Evolutionary conservation across 768 basidiomycete genomes (phyloP), one percentile per base, ranked within the genome.

Genomic region (Sarcomyxa edulis): DNA sequence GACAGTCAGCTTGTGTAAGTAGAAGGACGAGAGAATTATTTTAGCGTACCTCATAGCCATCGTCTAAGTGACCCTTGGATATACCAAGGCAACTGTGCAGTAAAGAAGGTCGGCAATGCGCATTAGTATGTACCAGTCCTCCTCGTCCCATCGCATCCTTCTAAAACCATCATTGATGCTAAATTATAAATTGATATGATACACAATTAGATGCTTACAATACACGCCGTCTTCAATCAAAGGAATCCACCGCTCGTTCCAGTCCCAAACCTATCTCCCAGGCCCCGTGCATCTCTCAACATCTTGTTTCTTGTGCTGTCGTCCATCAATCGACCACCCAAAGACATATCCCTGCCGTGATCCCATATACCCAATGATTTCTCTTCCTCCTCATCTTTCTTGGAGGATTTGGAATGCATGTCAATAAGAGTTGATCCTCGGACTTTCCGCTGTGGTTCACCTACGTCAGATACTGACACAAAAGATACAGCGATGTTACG

Each of bases 251-350:
- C 84, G 38, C 70, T 74, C 50, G 71, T 81, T 2, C 82, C 81
- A 29, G 72, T 63, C 11, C 88, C 88, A 54, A 97, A 97, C 37
- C 91, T 68, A 52, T 90, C 88, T 22, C 84, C 81, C 11, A 97
- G 66, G 5, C 81, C 79, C 45, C 76, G 79, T 8, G 92, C 84
- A 47, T 97, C 93, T 40, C 71, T 74, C 51, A 98, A 69, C 57
- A 90, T 69, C 52, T 79, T 80, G 39, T 74, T 70, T 45, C 95
- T 71, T 54, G 87, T 81, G 31, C 68, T 72, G 43, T 96, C 94
- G 51, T 90, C 92, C 88, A 99, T 86, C 21, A 96, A 66, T 35
- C 88, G 67, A 10, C 95, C 94, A 2, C 82, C 81, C 3, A 95
- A 50, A 2, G 74, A 74, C 93, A 99, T 96, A 58, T 95, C 91